phyloP scores from a whole-genome alignment of 108 stramenopile genomes.

The Mediolabrus comicus region DNA sequence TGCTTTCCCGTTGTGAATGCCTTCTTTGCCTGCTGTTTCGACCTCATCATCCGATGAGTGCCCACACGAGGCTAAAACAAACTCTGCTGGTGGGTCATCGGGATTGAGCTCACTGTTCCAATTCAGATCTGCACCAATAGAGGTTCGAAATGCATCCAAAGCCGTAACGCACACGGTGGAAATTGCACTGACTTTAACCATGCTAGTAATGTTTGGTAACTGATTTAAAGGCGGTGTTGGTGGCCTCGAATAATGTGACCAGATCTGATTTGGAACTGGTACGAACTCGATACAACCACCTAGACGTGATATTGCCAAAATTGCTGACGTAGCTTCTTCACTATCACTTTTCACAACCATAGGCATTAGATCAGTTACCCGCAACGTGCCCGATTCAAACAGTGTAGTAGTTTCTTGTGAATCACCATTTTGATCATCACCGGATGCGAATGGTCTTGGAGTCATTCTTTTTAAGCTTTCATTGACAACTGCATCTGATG shows the following conservation, averaged over 20 bases:
- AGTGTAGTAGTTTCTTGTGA: slow-evolving; percentile 1
- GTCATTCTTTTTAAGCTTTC: slow-evolving; percentile 16
- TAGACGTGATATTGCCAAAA: slow-evolving; percentile 65
- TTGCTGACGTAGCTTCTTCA: slow-evolving; percentile 21
- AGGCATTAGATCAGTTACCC: slow-evolving; percentile 36
- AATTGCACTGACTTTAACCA: slow-evolving; percentile 39
- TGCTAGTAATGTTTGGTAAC: slow-evolving; percentile 20
- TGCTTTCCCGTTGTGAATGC: background rate
- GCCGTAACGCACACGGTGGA: slow-evolving; percentile 61
- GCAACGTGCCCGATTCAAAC: slow-evolving; percentile 28
- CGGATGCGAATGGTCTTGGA: background rate
- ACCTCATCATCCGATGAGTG: slow-evolving; percentile 2
- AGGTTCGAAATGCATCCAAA: slow-evolving; percentile 59
- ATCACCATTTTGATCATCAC: background rate
- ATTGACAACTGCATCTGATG: slow-evolving; percentile 25
- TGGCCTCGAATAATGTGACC: slow-evolving; percentile 22
- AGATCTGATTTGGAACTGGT: slow-evolving; percentile 61
- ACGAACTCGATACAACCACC: slow-evolving; percentile 79
- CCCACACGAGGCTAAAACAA: slow-evolving; percentile 68
- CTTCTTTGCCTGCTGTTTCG: background rate
- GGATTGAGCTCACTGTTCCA: slow-evolving; percentile 48
- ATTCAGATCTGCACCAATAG: slow-evolving; percentile 28
- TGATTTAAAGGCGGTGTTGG: background rate
- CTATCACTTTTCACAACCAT: slow-evolving; percentile 20
- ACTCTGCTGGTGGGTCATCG: slow-evolving; percentile 52